phyloP scores from a whole-genome alignment of 345 rosid species.

The Barbarea vulgaris region DNA sequence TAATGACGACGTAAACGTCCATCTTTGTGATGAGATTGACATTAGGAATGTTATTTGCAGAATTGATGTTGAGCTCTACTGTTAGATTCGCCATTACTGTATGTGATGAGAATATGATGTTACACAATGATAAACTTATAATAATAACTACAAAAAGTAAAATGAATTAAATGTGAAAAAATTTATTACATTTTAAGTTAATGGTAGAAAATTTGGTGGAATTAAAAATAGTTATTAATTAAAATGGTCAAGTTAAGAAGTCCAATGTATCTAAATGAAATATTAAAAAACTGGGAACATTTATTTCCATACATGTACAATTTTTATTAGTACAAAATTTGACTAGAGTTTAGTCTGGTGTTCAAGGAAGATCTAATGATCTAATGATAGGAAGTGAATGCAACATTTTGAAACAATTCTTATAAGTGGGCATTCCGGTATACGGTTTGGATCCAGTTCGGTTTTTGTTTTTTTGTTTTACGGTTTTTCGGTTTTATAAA shows the following conservation, averaged over 20 bases:
- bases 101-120: not conserved
- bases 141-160: too few species aligned
- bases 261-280: not conserved
- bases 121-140: not conserved
- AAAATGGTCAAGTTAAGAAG: not conserved
- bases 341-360: too few species aligned
- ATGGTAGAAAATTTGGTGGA: not conserved
- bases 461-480: too few species aligned
- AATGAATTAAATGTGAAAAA: not conserved
- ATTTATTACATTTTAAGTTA: not conserved
- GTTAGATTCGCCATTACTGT: conserved; percentile 47
- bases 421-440: too few species aligned
- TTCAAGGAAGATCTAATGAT: too few species aligned
- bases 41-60: conserved; percentile 57
- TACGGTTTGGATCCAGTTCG: too few species aligned
- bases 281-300: not conserved
- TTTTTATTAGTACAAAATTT: not conserved
- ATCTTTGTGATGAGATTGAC: conserved; percentile 68
- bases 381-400: too few species aligned
- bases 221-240: not conserved
- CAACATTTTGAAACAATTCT: too few species aligned
- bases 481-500: too few species aligned
- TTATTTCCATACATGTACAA: not conserved
- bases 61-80: conserved; percentile 57
- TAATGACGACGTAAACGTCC: conserved; percentile 62